phyloP scores from a whole-genome alignment of 306 rosid species.

The Cucurbita pepo region DNA sequence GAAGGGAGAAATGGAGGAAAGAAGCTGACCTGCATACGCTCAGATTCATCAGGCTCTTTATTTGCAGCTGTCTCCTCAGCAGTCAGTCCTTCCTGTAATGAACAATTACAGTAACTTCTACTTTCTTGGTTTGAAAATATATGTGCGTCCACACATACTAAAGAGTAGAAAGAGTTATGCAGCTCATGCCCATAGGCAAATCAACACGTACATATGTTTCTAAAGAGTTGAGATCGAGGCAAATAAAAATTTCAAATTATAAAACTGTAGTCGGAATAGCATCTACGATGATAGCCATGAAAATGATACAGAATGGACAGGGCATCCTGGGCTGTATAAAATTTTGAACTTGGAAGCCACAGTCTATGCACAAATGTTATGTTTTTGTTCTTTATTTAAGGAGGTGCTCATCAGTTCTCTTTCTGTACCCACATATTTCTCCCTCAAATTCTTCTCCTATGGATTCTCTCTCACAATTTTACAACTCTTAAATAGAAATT shows the following conservation, averaged over 20 bases:
- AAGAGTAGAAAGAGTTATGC: neutral
- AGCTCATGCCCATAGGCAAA: neutral
- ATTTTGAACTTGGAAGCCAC: neutral
- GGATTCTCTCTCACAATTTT: neutral
- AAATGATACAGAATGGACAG: neutral
- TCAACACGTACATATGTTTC: neutral
- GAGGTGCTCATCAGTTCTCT: neutral
- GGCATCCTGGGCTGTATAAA: neutral
- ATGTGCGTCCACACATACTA: neutral
- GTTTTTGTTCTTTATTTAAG: neutral
- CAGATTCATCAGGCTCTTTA: constrained; percentile 64
- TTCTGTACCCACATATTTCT: neutral
- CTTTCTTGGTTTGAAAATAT: neutral
- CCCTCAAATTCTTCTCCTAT: neutral
- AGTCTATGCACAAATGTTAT: neutral
- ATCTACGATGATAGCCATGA: neutral
- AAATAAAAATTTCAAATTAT: neutral
- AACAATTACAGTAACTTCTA: constrained; percentile 4
- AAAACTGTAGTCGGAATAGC: neutral
- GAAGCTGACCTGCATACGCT: constrained; percentile 59
- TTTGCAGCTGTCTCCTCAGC: constrained; percentile 52
- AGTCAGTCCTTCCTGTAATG: constrained; percentile 70
- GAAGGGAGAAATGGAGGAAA: constrained; percentile 4
- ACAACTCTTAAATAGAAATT: neutral
- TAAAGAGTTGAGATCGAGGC: neutral